Evolutionary conservation across 2,329 filamentous ascomycete species (phyloP).

Genomic region (Metarhizium robertsii): DNA sequence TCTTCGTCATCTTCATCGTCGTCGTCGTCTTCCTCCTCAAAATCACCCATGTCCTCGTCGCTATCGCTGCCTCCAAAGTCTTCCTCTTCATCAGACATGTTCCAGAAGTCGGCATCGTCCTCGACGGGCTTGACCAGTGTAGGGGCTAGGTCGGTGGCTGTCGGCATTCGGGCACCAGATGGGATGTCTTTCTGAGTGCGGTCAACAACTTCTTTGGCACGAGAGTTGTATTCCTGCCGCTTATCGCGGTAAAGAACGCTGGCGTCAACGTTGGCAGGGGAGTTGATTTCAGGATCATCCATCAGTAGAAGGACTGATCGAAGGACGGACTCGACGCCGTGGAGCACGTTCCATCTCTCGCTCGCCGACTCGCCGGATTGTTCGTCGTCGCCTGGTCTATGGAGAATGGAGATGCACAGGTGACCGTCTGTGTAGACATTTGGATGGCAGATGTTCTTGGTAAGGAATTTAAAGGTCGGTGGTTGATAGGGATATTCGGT

Average conservation of each 20-base stretch:
- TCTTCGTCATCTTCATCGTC: constrained; percentile 35
- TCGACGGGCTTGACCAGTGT: constrained; percentile 50
- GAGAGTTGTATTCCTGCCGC: constrained; percentile 57
- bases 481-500: constrained; percentile 84
- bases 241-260: constrained; percentile 75
- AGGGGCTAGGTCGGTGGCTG: constrained; percentile 52
- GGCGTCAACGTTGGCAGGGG: constrained; percentile 90
- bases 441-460: constrained; percentile 72
- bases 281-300: constrained; percentile 88
- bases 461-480: constrained; percentile 76
- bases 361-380: constrained; percentile 85
- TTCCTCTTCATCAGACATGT: constrained; percentile 64
- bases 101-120: constrained; percentile 77
- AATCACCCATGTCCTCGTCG: constrained; percentile 53
- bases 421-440: constrained; percentile 89
- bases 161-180: constrained; percentile 71
- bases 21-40: constrained; percentile 47
- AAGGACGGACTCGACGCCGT: constrained; percentile 89
- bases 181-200: constrained; percentile 73
- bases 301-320: constrained; percentile 86
- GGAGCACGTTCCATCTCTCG: constrained; percentile 89
- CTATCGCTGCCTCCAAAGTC: constrained; percentile 71
- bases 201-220: constrained; percentile 61
- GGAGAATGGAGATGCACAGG: constrained; percentile 93
- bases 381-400: constrained; percentile 82